Base-by-base conservation (phyloP, 2,329 filamentous ascomycete species). In the Trichoderma sp. region DNA sequence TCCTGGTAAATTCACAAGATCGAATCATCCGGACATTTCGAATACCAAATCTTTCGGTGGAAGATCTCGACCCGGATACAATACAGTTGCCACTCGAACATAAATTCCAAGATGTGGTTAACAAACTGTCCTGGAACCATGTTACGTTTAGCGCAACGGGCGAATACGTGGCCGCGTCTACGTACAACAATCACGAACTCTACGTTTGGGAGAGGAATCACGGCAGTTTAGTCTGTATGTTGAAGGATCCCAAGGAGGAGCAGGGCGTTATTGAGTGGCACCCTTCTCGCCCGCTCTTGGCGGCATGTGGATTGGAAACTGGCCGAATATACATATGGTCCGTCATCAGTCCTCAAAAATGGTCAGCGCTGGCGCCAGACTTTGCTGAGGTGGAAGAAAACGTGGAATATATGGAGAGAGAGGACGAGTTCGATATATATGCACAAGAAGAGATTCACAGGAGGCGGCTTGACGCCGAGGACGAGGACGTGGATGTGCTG, bases 381-480 rank as follows among this genome's bases (percentile, higher is more conserved):
- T 99, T 99, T 84, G 94, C 93, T 56, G 97, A 99, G 84, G 95
- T 99, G 16, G 97, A 99, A 84, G 97, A 99, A 85, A 99, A 99
- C 80, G 95, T 98, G 27, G 95, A 98, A 83, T 99, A 99, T 82
- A 91, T 97, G 59, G 97, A 99, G 84, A 91, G 91, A 74, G 97
- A 99, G 85, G 97, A 99, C 82, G 97, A 99, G 82, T 99, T 99
- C 80, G 97, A 99, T 83, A 97, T 98, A 75, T 97, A 98, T 82
- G 95, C 95, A 0, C 93, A 96, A 75, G 96, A 98, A 82, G 96
- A 98, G 83, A 92, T 98, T 74, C 95, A 97, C 82, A 96, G 98
- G 83, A 91, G 96, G 35, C 91, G 95, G 60, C 88, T 98, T 2
- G 95, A 98, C 82, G 89, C 93, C 14, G 97, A 99, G 84, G 97